Conservation (phyloP, 177 flowering plant species). For the Telopea speciosissima region DNA sequence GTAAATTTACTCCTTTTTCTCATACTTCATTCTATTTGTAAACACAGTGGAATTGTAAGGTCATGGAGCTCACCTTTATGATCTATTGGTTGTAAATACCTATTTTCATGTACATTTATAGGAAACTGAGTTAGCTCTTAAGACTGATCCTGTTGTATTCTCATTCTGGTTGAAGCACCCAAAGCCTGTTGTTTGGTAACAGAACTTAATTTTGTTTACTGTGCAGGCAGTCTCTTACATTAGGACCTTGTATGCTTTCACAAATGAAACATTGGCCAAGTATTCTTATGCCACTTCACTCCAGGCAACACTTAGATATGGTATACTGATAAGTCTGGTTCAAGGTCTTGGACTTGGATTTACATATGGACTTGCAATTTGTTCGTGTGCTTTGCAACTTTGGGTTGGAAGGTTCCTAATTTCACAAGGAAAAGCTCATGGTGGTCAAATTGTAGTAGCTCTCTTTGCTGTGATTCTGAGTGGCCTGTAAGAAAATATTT, state of each 20-base stretch:
- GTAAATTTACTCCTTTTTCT: too few species aligned
- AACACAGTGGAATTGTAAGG: too few species aligned
- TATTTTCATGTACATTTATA: too few species aligned
- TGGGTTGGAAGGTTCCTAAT: conserved; percentile 94
- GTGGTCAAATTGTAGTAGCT: conserved; percentile 74
- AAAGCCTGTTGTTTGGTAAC: conserved; percentile 2
- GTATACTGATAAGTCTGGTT: conserved; percentile 94
- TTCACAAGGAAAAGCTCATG: conserved; percentile 56
- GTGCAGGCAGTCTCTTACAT: conserved; percentile 91
- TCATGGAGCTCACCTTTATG: too few species aligned
- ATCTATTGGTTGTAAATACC: too few species aligned
- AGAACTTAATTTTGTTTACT: conserved; percentile 7
- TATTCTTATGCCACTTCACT: conserved; percentile 98
- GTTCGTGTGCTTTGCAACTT: conserved; percentile 96
- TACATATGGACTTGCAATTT: conserved; percentile 98
- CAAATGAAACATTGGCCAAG: conserved; percentile 95
- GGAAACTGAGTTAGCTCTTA: not conserved
- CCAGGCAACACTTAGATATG: conserved; percentile 95
- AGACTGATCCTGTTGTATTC: too few species aligned
- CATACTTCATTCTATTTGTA: too few species aligned
- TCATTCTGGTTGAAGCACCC: not conserved
- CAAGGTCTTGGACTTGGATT: conserved; percentile 99
- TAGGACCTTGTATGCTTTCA: conserved; percentile 87
- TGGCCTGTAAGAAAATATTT: conserved; percentile 74
- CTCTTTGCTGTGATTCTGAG: conserved; percentile 91